phyloP scores from a whole-genome alignment of 768 basidiomycete species.

The Russula sp. region DNA sequence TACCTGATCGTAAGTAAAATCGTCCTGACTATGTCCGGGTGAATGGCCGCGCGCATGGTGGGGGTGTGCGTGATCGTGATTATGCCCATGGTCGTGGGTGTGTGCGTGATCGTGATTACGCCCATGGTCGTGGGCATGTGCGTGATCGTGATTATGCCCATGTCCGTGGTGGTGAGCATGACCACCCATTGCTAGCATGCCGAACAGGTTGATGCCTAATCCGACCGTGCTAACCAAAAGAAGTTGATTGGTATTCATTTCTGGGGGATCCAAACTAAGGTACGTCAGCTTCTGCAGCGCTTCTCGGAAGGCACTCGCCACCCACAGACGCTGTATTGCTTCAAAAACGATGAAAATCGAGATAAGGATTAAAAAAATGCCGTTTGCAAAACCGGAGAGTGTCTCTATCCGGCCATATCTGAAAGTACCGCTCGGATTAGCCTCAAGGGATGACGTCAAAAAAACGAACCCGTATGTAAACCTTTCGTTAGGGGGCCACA shows the following conservation, averaged over 20 bases:
- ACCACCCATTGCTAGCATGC: slow-evolving; percentile 98
- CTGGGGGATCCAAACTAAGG: slow-evolving; percentile 81
- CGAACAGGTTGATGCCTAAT: slow-evolving; percentile 90
- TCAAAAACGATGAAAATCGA: slow-evolving; percentile 99
- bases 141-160: slow-evolving; percentile 36
- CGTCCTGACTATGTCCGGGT: slow-evolving; percentile 26
- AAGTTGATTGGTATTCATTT: slow-evolving; percentile 95
- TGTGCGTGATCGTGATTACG: not conserved
- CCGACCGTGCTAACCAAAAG: slow-evolving; percentile 86
- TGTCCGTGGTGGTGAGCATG: slow-evolving; percentile 85
- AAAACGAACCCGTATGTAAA: slow-evolving; percentile 87
- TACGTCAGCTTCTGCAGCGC: not conserved
- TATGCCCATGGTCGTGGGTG: slow-evolving; percentile 24
- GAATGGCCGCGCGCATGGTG: no score
- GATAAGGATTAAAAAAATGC: slow-evolving; percentile 87
- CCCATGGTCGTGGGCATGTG: slow-evolving; percentile 28
- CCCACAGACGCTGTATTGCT: slow-evolving; percentile 88
- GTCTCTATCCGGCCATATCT: slow-evolving; percentile 97
- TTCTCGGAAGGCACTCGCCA: not conserved
- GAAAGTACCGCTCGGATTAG: slow-evolving; percentile 7
- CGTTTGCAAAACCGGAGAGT: slow-evolving; percentile 95
- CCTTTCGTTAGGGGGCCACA: slow-evolving; percentile 89
- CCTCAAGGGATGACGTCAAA: not conserved
- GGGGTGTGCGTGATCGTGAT: slow-evolving; percentile 16
- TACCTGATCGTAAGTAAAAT: slow-evolving; percentile 8